Evolutionary conservation across 352 stramenopile genomes (phyloP), one percentile per base, ranked within the genome.

Genomic region (Globisporangium solare): DNA sequence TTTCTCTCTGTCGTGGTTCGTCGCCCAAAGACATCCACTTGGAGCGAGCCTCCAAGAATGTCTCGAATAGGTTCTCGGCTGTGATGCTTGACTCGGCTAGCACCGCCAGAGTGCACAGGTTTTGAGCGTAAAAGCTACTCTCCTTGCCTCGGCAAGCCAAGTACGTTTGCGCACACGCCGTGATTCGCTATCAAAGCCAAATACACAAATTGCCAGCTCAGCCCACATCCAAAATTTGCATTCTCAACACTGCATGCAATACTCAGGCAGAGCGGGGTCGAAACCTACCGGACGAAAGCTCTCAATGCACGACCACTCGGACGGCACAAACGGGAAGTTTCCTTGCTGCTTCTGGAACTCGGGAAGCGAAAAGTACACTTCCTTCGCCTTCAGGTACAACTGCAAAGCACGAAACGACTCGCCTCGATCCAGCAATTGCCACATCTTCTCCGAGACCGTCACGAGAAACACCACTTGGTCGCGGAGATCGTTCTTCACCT

Each of bases 221-320:
- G 43, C 12, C 18, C 32, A 22, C 5, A 53, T 39, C 3, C 35
- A 50, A 35, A 8, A 7, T 35, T 21, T 27, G 18, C 2, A 13
- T 18, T 35, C 27, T 10, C 27, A 35, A 35, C 10, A 1, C 27
- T 35, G 1, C 27, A 35, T 35, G 27, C 27, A 10, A 35, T 10
- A 35, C 6, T 35, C 27, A 35, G 6, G 27, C 27, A 5, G 24
- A 27, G 5, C 24, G 24, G 24, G 5, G 24, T 27, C 24, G 24
- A 27, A 27, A 55, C 56, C 13, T 71, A 88, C 77, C 71, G 59
- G 52, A 22, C 69, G 64, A 56, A 94, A 94, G 47, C 74, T 74
- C 51, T 86, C 60, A 22, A 92, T 74, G 12, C 73, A 88, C 24
- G 81, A 61, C 81, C 83, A 92, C 39, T 86, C 70, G 0, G 81